phyloP scores from a whole-genome alignment of 1,139 yeast genomes.

The Magnusiomyces sp. region DNA sequence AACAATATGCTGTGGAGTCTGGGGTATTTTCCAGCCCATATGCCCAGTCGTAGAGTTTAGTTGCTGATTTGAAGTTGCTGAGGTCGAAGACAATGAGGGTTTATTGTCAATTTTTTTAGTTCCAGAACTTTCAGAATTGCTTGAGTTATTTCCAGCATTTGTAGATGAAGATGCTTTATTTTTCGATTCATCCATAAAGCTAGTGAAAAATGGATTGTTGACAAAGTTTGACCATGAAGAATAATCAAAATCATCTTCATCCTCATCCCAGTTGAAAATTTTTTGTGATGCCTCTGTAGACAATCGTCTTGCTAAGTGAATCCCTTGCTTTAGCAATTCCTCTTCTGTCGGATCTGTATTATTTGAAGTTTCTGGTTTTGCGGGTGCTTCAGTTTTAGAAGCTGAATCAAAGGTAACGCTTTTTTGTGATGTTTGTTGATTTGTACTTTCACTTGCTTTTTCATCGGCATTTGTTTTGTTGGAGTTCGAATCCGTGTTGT shows the following conservation, averaged over 20 bases:
- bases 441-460: background rate
- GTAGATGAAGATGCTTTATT: too few species aligned
- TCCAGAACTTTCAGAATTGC: too few species aligned
- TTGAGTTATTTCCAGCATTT: too few species aligned
- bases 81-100: conserved; percentile 14
- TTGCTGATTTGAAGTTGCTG: too few species aligned
- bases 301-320: conserved; percentile 30
- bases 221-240: conserved; percentile 6
- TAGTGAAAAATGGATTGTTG: conserved; percentile 8
- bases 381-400: conserved; percentile 9
- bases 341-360: conserved; percentile 25
- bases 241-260: conserved; percentile 32
- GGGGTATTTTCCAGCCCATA: conserved; percentile 2
- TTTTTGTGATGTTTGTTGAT: conserved; percentile 1
- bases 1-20: background rate
- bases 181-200: too few species aligned
- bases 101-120: conserved; percentile 2
- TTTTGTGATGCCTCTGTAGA: conserved; percentile 22
- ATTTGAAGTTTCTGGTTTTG: conserved; percentile 5
- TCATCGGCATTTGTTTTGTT: background rate
- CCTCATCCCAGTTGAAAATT: conserved; percentile 36
- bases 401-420: conserved; percentile 6
- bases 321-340: conserved; percentile 31
- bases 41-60: background rate
- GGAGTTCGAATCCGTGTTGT: too few species aligned